These are phyloP conservation scores for Allomyces javanicus DNA, from an alignment of 192 early-diverging fungal species.

Conservation along the genomic window DNA sequence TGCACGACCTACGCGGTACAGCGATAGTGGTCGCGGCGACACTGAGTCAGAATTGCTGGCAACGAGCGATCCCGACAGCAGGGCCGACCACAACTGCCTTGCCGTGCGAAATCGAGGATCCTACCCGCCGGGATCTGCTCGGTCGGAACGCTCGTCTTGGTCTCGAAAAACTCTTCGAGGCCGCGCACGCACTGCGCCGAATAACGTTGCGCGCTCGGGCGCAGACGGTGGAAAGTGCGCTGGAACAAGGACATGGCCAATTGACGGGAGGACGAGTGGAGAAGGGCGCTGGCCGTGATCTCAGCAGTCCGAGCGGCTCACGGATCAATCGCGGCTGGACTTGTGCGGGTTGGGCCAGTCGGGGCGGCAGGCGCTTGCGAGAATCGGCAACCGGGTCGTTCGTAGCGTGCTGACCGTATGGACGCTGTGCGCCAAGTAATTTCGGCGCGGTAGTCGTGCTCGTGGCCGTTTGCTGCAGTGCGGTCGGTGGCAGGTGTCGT, in stretches of 20 bases:
- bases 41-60: not conserved
- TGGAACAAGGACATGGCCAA: not conserved
- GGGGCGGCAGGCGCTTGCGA: too few relatives aligned
- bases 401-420: too few relatives aligned
- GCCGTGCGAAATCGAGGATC: not conserved
- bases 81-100: constrained; percentile 2
- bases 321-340: too few relatives aligned
- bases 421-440: too few relatives aligned
- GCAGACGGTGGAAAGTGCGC: not conserved
- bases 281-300: too few relatives aligned
- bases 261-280: not conserved
- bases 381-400: too few relatives aligned
- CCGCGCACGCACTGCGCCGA: constrained; percentile 13
- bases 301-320: too few relatives aligned
- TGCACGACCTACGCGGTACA: constrained; percentile 38
- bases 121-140: constrained; percentile 23
- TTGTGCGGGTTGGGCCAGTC: too few relatives aligned
- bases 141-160: constrained; percentile 24
- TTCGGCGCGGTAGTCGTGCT: too few relatives aligned
- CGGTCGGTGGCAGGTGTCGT: too few relatives aligned
- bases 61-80: not conserved
- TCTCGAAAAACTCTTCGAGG: constrained; percentile 44
- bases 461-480: too few relatives aligned
- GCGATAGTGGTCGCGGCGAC: constrained; percentile 1
- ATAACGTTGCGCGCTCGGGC: not conserved